Conservation (phyloP, 169 alveolate species). For the Plasmodium adleri region DNA sequence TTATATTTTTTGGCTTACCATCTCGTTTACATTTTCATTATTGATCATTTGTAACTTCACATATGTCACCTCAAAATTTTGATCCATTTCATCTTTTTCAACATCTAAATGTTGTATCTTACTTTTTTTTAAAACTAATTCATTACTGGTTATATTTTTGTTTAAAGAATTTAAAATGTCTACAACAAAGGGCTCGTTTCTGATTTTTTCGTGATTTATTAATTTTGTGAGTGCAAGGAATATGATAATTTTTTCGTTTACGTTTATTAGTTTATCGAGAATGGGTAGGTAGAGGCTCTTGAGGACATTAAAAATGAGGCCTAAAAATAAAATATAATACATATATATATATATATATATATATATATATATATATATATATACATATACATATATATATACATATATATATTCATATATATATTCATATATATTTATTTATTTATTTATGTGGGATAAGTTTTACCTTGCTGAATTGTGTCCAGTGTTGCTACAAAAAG, state of each 20-base stretch:
- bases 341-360: not conserved
- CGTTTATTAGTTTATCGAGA: slow-evolving; percentile 43
- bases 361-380: not conserved
- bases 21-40: slow-evolving; percentile 50
- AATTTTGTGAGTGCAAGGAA: slow-evolving; percentile 41
- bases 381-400: not conserved
- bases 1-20: slow-evolving; percentile 10
- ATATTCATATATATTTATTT: no score
- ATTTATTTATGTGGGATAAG: no score
- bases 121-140: slow-evolving; percentile 50
- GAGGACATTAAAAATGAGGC: slow-evolving; percentile 39
- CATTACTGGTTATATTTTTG: slow-evolving; percentile 40
- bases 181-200: slow-evolving; percentile 35
- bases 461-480: slow-evolving; percentile 18
- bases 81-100: slow-evolving; percentile 59
- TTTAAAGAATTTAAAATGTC: slow-evolving; percentile 25
- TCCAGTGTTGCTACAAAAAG: slow-evolving; percentile 22
- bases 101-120: slow-evolving; percentile 19
- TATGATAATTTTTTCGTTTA: slow-evolving; percentile 52
- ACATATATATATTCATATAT: no score
- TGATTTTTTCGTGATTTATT: slow-evolving; percentile 18
- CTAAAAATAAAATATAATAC: not conserved
- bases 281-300: slow-evolving; percentile 55
- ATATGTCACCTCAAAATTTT: slow-evolving; percentile 62
- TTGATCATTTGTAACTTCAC: slow-evolving; percentile 72